Evolutionary conservation across 192 early-diverging fungal genomes (phyloP).

Genomic region (Linnemannia hyalina): DNA sequence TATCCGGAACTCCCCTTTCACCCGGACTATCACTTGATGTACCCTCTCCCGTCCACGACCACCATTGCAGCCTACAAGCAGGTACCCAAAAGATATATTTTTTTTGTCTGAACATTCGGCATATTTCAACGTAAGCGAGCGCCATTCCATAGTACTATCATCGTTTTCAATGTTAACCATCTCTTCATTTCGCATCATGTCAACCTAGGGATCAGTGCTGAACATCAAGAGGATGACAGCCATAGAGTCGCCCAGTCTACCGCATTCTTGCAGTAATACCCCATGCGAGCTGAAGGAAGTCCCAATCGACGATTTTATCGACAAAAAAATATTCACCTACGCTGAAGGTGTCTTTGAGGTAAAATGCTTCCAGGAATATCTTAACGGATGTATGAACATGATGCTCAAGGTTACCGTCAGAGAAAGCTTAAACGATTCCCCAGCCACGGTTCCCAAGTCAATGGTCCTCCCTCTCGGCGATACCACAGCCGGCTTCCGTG

Average conservation of each 20-base stretch:
- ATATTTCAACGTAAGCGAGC: too few species aligned
- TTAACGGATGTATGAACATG: background rate
- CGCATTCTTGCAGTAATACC: background rate
- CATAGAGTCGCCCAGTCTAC: background rate
- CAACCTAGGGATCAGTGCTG: background rate
- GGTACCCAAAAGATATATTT: slow-evolving; percentile 6
- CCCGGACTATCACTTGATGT: background rate
- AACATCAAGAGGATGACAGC: background rate
- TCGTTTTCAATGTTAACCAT: background rate
- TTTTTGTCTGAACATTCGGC: background rate
- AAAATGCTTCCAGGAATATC: background rate
- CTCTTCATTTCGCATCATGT: background rate
- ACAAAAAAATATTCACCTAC: background rate
- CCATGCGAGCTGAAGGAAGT: background rate
- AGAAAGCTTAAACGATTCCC: background rate
- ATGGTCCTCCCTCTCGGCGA: background rate
- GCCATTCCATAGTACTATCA: too few species aligned
- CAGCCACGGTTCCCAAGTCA: background rate
- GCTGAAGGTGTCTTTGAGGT: background rate
- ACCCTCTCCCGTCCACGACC: background rate
- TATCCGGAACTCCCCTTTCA: background rate
- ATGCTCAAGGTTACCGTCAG: background rate
- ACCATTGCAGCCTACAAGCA: background rate
- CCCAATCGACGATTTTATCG: background rate
- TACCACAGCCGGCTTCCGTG: background rate